These are phyloP conservation scores for Panicum virgatum DNA, from an alignment of 202 grass and related monocot species.

Conservation along the genomic window DNA sequence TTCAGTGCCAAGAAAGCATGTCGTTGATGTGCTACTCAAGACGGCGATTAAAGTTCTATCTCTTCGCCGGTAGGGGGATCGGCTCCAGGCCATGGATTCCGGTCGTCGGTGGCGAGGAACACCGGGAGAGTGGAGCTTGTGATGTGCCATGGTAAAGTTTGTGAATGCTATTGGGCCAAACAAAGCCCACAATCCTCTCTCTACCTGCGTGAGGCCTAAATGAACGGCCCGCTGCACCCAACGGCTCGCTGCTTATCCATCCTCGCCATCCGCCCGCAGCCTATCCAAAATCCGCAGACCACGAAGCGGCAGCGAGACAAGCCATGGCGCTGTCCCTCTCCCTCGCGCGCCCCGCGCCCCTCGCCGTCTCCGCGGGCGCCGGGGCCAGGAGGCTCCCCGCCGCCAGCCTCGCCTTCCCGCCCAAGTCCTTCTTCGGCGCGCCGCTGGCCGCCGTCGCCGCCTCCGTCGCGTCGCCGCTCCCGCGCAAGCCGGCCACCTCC, in stretches of 20 bases:
- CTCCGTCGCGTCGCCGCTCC: slow-evolving; percentile 32
- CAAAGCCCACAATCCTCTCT: too few species aligned
- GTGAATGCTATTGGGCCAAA: too few species aligned
- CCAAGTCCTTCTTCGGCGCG: slow-evolving; percentile 60
- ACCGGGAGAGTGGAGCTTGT: too few species aligned
- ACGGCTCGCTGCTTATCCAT: not conserved
- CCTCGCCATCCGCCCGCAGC: not conserved
- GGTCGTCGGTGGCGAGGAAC: too few species aligned
- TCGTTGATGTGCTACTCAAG: too few species aligned
- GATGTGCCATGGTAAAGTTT: too few species aligned
- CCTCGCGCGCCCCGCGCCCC: slow-evolving; percentile 49
- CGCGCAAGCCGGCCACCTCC: slow-evolving; percentile 30
- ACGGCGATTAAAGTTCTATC: too few species aligned
- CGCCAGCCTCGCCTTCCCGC: slow-evolving; percentile 36
- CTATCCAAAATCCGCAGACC: slow-evolving; percentile 44
- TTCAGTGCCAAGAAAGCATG: too few species aligned
- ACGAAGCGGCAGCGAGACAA: slow-evolving; percentile 14
- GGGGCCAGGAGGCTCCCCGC: slow-evolving; percentile 25
- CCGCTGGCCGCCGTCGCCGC: slow-evolving; percentile 40
- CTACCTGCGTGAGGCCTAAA: too few species aligned
- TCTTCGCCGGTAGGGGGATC: too few species aligned
- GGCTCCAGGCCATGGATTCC: too few species aligned
- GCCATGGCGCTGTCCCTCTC: slow-evolving; percentile 68
- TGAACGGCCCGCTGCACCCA: not conserved
- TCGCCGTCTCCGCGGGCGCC: not conserved